phyloP scores from a whole-genome alignment of 768 basidiomycete genomes.

The Paxillus rubicundulus region DNA sequence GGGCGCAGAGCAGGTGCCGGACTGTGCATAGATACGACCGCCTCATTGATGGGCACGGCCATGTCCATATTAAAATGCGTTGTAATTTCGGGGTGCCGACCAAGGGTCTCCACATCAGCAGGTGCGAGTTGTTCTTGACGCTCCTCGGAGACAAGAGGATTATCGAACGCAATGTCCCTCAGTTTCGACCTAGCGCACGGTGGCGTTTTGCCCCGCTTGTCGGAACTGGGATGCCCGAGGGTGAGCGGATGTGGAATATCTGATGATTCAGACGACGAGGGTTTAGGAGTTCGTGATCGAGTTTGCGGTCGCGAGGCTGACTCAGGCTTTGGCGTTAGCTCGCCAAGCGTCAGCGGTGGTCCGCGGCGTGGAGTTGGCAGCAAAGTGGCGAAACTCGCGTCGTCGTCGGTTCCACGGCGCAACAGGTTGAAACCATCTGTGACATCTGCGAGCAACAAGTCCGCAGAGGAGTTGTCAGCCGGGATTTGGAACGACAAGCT shows the following conservation, averaged over 20 bases:
- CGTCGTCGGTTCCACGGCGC: constrained; percentile 21
- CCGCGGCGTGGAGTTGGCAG: constrained; percentile 25
- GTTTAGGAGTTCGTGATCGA: constrained; percentile 13
- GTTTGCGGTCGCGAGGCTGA: constrained; percentile 1
- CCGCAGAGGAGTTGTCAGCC: constrained; percentile 29
- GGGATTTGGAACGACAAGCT: constrained; percentile 52
- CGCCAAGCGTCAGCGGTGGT: constrained; percentile 36
- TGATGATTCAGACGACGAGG: constrained; percentile 16
- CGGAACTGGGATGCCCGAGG: constrained; percentile 14
- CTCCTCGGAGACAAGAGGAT: constrained; percentile 26
- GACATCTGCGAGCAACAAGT: constrained; percentile 41
- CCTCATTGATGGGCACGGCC: neutral
- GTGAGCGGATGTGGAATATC: constrained; percentile 6
- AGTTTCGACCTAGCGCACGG: neutral
- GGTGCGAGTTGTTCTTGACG: constrained; percentile 19
- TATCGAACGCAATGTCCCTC: neutral
- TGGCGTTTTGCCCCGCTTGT: constrained; percentile 12
- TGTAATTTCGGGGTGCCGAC: constrained; percentile 4
- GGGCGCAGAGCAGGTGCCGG: constrained; percentile 2
- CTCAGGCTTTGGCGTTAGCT: constrained; percentile 40
- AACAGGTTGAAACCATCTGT: constrained; percentile 42
- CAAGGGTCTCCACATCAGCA: constrained; percentile 16
- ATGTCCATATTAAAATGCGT: constrained; percentile 1
- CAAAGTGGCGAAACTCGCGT: constrained; percentile 39
- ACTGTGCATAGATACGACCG: neutral